Evolutionary conservation across 2,329 filamentous ascomycete species (phyloP).

Genomic region (Chaetomium sp.): DNA sequence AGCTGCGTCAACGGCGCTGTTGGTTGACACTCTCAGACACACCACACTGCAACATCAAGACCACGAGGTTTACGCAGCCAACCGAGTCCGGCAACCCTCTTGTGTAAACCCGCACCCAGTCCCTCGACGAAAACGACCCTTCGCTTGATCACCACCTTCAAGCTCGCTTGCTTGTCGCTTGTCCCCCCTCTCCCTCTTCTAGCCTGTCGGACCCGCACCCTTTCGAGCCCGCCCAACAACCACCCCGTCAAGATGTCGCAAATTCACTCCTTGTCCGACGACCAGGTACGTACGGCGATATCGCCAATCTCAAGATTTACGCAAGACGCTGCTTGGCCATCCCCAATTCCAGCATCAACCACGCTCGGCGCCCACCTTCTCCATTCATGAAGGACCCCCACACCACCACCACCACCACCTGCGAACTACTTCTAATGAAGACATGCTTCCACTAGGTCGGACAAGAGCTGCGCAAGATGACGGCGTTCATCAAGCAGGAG

Average conservation of each 20-base stretch:
- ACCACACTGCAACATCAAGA: slow-evolving; percentile 9
- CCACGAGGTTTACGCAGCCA: not conserved
- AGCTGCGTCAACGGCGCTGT: slow-evolving; percentile 30
- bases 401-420: not conserved
- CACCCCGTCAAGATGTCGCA: slow-evolving; percentile 75
- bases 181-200: not conserved
- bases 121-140: not conserved
- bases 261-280: slow-evolving; percentile 92
- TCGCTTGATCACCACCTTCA: not conserved
- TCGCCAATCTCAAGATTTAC: not conserved
- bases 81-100: not conserved
- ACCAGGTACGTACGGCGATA: slow-evolving; percentile 74
- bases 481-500: slow-evolving; percentile 99
- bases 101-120: not conserved
- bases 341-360: not conserved
- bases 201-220: not conserved
- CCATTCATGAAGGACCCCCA: not conserved
- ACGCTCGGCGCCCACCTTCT: not conserved
- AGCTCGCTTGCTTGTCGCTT: not conserved
- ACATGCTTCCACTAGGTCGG: slow-evolving; percentile 67
- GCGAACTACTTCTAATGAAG: not conserved
- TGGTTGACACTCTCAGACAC: slow-evolving; percentile 18
- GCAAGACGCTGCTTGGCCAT: not conserved
- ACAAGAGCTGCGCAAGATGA: slow-evolving; percentile 99
- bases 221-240: slow-evolving; percentile 10